Base-by-base conservation (phyloP, 2,329 filamentous ascomycete species). In the Ophiostoma populinum region DNA sequence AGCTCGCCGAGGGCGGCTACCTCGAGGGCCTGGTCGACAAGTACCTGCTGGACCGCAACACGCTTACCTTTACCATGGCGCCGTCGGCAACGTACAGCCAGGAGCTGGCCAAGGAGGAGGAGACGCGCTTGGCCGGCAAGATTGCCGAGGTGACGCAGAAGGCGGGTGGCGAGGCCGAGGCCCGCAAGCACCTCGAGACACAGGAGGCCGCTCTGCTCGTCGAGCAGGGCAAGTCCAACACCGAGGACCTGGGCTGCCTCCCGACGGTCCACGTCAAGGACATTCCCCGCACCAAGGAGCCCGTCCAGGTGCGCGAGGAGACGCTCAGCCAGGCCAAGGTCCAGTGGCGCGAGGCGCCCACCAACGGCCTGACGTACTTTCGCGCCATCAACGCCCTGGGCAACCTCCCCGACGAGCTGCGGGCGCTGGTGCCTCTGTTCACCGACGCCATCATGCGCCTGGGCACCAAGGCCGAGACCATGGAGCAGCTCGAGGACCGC, bases 341-440 rank as follows among this genome's bases (percentile, higher is more conserved):
- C 4, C 81, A 94, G 47, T 94, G 86, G 85, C 76, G 79, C 34
- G 82, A 92, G 54, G 83, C 86, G 7, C 80, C 83, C 2, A 98
- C 90, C 0, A 98, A 98, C 47, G 90, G 90, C 0, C 60, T 98
- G 39, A 95, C 87, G 2, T 98, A 98, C 53, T 93, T 98, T 61
- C 77, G 86, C 40, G 85, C 83, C 3, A 70, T 95, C 52, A 85
- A 92, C 51, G 66, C 70, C 0, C 63, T 95, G 36, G 67, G 81
- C 29, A 72, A 79, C 41, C 60, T 98, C 11, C 83, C 87, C 0
- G 76, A 87, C 41, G 82, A 94, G 42, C 65, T 95, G 35, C 71
- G 90, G 35, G 65, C 81, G 46, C 63, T 95, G 39, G 70, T 95
- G 32, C 90, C 90, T 1, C 61, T 98, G 0, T 95, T 95, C 51